Base-by-base conservation (phyloP, 495 filamentous ascomycete species). In the Pseudoneurospora amorphoporcata region DNA sequence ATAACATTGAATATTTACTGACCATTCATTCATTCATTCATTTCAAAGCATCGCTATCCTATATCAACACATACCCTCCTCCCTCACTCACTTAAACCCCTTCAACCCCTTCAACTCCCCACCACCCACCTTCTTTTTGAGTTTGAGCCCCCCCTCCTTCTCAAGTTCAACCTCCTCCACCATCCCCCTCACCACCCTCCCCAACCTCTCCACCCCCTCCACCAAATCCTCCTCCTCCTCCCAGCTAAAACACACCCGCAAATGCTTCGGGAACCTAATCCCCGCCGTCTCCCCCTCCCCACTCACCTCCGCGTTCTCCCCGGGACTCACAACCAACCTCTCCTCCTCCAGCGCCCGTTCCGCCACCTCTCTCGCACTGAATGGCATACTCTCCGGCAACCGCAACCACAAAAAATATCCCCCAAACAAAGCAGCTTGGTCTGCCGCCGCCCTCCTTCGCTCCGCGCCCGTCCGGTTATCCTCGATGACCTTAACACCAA, bases 401-500 rank as follows among this genome's bases (percentile, higher is more conserved):
- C 82, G 81, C 19, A 95, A 76, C 92, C 93, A 97, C 41, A 94
- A 81, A 77, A 95, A 96, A 79, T 93, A 96, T 0, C 94, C 94
- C 0, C 93, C 93, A 70, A 83, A 84, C 16, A 86, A 70, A 3
- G 79, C 76, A 19, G 75, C 71, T 5, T 73, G 73, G 2, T 65
- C 45, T 7, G 76, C 72, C n/a, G n/a, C 17, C 76, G 79, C 0
- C n/a, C n/a, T n/a, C n/a, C n/a, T n/a, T n/a, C 72, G 69, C 70
- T 65, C 29, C 0, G 53, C 29, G 1, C 53, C 53, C 2, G 53
- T 65, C 0, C 53, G 12, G 0, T 4, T 65, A 7, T 65, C 53
- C 14, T 80, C 78, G 0, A 42, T n/a, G 4, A 82, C 71, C 3
- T 75, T 79, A 8, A 90, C 87, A 7, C 91, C 92, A 1, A 91